Evolutionary conservation across 1,139 yeast species (phyloP).

Genomic region (Candida tropicalis): DNA sequence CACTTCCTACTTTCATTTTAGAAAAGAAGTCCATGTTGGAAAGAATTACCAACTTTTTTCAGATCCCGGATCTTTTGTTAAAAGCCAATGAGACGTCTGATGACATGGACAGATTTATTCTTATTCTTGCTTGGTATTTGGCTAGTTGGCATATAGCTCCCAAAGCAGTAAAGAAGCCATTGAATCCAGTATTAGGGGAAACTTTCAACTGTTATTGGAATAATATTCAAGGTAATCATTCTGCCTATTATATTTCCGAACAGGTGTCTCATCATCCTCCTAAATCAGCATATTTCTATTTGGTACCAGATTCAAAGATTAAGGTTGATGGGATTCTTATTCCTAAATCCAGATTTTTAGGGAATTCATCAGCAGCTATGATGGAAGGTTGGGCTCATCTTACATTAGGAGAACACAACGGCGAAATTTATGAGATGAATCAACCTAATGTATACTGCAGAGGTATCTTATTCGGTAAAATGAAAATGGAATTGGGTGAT

Average conservation of each 20-base stretch:
- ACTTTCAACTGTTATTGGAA: conserved; percentile 93
- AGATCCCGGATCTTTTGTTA: conserved; percentile 75
- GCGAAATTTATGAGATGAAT: conserved; percentile 73
- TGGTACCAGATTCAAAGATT: conserved; percentile 78
- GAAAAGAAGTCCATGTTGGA: conserved; percentile 97
- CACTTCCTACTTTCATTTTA: conserved; percentile 90
- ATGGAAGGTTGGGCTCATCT: conserved; percentile 90
- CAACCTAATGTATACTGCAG: conserved; percentile 98
- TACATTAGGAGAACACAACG: conserved; percentile 63
- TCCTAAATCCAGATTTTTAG: conserved; percentile 86
- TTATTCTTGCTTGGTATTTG: conserved; percentile 83
- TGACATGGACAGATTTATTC: conserved; percentile 66
- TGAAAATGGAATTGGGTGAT: conserved; percentile 91
- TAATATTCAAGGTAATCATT: conserved; percentile 51
- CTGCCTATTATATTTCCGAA: conserved; percentile 83
- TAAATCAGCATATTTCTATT: conserved; percentile 87
- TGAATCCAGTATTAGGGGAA: conserved; percentile 94
- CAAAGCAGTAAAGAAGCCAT: conserved; percentile 95
- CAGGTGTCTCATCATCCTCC: conserved; percentile 99
- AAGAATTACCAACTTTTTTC: conserved; percentile 86
- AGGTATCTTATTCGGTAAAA: conserved; percentile 86
- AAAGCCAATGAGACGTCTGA: conserved; percentile 66
- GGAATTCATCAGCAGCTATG: conserved; percentile 94
- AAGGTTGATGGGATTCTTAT: conserved; percentile 87
- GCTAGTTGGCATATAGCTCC: conserved; percentile 99